These are phyloP conservation scores for Iris pallida DNA, from an alignment of 116 monocot genomes.

Conservation along the genomic window DNA sequence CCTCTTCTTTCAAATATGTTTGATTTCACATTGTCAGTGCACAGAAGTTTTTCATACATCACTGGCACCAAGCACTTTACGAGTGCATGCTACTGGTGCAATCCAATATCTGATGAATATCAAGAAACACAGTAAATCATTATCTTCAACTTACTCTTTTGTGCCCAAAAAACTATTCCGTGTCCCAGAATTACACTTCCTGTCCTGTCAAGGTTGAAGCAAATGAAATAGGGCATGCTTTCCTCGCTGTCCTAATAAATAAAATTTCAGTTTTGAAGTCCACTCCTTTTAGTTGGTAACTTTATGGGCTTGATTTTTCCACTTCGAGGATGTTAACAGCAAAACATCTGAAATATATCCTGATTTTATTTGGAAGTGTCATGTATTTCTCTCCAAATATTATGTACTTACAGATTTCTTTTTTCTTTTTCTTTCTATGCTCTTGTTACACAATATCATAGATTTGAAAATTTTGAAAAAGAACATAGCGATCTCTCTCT, in stretches of 20 bases:
- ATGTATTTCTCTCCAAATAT: no score
- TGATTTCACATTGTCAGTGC: slow-evolving; percentile 54
- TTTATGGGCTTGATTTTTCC: neutral
- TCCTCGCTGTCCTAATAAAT: neutral
- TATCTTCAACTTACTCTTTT: slow-evolving; percentile 80
- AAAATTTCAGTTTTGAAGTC: neutral
- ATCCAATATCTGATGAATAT: slow-evolving; percentile 54
- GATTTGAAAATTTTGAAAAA: no score
- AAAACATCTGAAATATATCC: no score
- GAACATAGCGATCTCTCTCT: no score
- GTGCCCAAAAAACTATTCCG: slow-evolving; percentile 44
- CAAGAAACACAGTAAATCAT: slow-evolving; percentile 67
- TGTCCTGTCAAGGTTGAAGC: slow-evolving; percentile 46
- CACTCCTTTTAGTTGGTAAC: neutral
- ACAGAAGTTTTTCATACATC: slow-evolving; percentile 63
- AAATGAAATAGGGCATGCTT: slow-evolving; percentile 59
- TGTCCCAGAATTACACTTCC: slow-evolving; percentile 19
- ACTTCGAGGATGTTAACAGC: neutral
- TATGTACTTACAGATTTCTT: no score
- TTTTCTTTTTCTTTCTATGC: no score
- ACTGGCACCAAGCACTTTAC: slow-evolving; percentile 81
- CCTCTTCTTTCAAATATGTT: slow-evolving; percentile 70
- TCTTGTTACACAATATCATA: no score
- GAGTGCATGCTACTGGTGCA: slow-evolving; percentile 23
- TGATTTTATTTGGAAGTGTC: no score